phyloP scores from a whole-genome alignment of 2,329 filamentous ascomycete genomes.

The Zymoseptoria passerinii region DNA sequence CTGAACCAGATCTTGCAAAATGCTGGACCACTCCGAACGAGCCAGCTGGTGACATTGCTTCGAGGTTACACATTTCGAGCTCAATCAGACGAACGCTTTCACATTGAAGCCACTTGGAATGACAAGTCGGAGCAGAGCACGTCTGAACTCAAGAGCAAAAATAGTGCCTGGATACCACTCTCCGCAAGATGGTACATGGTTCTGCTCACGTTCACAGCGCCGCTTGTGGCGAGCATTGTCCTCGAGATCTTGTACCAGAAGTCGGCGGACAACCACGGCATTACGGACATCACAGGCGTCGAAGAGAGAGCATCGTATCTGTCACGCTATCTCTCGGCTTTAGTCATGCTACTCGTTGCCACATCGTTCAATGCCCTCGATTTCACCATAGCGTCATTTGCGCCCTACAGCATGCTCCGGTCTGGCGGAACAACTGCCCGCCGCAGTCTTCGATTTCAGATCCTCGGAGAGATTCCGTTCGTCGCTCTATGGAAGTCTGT shows the following conservation, averaged over 20 bases:
- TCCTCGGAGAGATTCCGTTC: constrained; percentile 1
- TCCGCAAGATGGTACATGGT: constrained; percentile 1
- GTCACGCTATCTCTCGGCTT: constrained; percentile 1
- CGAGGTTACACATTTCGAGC: not conserved
- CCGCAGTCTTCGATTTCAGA: constrained; percentile 1
- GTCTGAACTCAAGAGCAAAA: not conserved
- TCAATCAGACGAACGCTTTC: not conserved
- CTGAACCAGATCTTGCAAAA: not conserved
- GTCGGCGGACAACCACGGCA: not conserved
- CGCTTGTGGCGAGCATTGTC: not conserved
- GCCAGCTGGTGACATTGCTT: not conserved
- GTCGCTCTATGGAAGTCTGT: constrained; percentile 2
- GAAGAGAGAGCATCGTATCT: constrained; percentile 1
- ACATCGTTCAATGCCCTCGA: constrained; percentile 4
- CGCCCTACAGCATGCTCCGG: constrained; percentile 2
- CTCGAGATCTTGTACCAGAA: constrained; percentile 1
- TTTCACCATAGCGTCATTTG: constrained; percentile 3
- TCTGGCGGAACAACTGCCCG: not conserved
- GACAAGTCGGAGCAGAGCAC: not conserved
- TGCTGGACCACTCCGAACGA: not conserved
- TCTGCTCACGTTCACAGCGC: not conserved
- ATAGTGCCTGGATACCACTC: constrained; percentile 1
- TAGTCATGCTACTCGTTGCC: constrained; percentile 1
- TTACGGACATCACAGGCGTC: constrained; percentile 2
- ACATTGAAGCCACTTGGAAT: not conserved